Conservation (phyloP, 345 rosid species). For the Heritiera littoralis region DNA sequence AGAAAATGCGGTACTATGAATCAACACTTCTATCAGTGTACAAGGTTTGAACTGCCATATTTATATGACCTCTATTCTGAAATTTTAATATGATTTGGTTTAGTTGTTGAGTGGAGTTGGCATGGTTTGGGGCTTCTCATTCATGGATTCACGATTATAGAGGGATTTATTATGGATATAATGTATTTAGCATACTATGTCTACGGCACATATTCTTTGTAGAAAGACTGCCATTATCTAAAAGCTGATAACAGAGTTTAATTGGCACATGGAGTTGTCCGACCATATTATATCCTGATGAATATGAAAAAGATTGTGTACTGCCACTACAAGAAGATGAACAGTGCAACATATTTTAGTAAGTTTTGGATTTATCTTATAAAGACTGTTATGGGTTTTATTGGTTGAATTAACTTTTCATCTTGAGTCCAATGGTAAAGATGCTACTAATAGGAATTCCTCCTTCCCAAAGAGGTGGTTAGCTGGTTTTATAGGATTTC, state of each 20-base stretch:
- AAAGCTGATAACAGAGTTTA: background rate
- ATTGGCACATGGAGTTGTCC: background rate
- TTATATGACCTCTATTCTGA: background rate
- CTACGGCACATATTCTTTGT: background rate
- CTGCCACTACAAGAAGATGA: background rate
- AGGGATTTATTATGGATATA: background rate
- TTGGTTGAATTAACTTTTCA: background rate
- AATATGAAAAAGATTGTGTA: background rate
- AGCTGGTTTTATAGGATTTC: background rate
- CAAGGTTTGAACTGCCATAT: slow-evolving; percentile 55
- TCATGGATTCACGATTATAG: background rate
- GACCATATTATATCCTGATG: background rate
- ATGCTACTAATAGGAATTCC: background rate
- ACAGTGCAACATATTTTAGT: background rate
- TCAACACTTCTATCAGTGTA: slow-evolving; percentile 74
- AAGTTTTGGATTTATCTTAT: background rate
- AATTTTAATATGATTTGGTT: background rate
- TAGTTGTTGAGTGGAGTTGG: slow-evolving; percentile 12
- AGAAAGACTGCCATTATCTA: background rate
- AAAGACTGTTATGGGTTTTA: background rate
- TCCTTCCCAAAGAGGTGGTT: background rate
- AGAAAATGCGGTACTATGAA: slow-evolving; percentile 84
- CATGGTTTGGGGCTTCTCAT: background rate
- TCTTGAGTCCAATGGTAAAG: background rate
- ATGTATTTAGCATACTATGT: background rate